phyloP scores from a whole-genome alignment of 1,284 basidiomycete species.

The Heliocybe sulcata region DNA sequence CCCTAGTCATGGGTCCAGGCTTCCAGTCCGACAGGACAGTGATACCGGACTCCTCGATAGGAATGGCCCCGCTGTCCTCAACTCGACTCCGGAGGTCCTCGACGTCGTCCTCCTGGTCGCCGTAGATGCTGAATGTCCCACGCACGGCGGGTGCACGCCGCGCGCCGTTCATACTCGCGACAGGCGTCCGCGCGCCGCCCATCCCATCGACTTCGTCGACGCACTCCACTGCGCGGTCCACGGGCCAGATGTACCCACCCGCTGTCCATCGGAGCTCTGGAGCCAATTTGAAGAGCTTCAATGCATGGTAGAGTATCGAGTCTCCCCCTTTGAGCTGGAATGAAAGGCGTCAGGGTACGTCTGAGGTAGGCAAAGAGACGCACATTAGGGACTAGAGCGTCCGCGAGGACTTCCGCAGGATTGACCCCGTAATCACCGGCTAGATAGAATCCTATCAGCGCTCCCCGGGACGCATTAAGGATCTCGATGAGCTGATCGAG shows the following conservation, averaged over 20 bases:
- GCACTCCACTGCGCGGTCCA: conserved; percentile 61
- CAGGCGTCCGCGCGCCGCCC: conserved; percentile 22
- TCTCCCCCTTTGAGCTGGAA: conserved; percentile 69
- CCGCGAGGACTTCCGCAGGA: conserved; percentile 62
- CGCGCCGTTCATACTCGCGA: conserved; percentile 22
- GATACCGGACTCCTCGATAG: conserved; percentile 55
- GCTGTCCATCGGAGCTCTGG: conserved; percentile 75
- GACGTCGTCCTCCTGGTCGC: conserved; percentile 32
- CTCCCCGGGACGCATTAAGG: conserved; percentile 61
- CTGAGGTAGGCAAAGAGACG: conserved; percentile 19
- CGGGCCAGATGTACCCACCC: conserved; percentile 74
- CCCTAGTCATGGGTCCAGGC: conserved; percentile 44
- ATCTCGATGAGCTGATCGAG: conserved; percentile 64
- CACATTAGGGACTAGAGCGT: conserved; percentile 63
- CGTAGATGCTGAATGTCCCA: conserved; percentile 36
- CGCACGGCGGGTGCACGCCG: conserved; percentile 27
- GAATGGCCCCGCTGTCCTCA: conserved; percentile 60
- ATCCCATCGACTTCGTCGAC: conserved; percentile 34
- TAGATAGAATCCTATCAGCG: conserved; percentile 65
- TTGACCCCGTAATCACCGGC: conserved; percentile 66
- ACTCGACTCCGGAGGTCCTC: conserved; percentile 48
- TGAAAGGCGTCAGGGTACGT: conserved; percentile 1
- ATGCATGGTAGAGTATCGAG: conserved; percentile 63
- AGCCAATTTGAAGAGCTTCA: conserved; percentile 66
- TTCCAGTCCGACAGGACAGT: conserved; percentile 51